A percentile compares a stretch with the other conserved stretches of the same genome.
Conservation (phyloP, 1,139 yeast genomes). For the Pichia sp. region DNA sequence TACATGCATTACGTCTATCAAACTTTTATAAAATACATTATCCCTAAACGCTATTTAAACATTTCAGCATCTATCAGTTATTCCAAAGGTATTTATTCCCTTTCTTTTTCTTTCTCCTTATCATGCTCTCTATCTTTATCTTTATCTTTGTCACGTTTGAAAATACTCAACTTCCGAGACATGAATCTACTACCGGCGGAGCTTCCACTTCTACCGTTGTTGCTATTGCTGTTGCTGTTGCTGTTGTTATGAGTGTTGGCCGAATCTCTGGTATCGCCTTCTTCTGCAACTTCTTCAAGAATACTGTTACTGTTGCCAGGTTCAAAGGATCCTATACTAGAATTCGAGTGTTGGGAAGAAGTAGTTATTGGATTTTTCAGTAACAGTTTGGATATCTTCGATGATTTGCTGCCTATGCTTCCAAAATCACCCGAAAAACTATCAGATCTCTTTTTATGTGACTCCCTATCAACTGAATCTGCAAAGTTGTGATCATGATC, state of each 20-base stretch:
- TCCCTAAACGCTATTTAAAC: neutral
- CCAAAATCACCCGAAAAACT: too few relatives aligned
- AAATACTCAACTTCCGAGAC: constrained; percentile 8
- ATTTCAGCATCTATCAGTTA: too few relatives aligned
- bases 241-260: too few relatives aligned
- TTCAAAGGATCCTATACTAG: too few relatives aligned
- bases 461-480: too few relatives aligned
- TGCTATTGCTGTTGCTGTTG: neutral
- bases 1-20: neutral
- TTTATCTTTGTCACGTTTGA: constrained; percentile 12
- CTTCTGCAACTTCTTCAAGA: neutral
- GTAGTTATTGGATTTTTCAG: too few relatives aligned
- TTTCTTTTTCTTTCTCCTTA: neutral
- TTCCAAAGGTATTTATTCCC: neutral
- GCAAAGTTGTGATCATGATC: too few relatives aligned
- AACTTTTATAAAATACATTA: neutral
- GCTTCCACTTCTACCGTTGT: constrained; percentile 1
- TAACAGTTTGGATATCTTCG: too few relatives aligned
- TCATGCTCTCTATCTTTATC: constrained; percentile 2
- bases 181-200: constrained; percentile 12
- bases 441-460: too few relatives aligned
- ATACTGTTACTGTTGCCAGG: neutral
- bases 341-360: too few relatives aligned
- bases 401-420: too few relatives aligned
- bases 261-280: too few relatives aligned